phyloP scores from a whole-genome alignment of 257 asterid genomes.

The Nicotiana knightiana region DNA sequence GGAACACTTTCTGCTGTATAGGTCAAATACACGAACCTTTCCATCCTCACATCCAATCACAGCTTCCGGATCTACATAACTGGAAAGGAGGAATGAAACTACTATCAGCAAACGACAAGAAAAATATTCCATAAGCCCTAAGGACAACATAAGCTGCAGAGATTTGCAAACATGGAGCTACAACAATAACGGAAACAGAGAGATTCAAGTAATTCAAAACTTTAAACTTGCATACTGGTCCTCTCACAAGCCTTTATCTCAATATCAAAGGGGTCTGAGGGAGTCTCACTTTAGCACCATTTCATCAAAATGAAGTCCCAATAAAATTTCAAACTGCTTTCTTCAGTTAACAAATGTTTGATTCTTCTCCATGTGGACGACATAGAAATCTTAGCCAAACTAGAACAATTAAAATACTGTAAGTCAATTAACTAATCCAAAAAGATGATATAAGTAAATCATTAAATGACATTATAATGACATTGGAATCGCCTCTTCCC shows the following conservation, averaged over 20 bases:
- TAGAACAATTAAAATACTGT: not conserved
- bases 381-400: not conserved
- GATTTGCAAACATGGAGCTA: not conserved
- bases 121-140: not conserved
- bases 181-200: not conserved
- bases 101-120: not conserved
- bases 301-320: not conserved
- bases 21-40: constrained; percentile 80
- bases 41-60: constrained; percentile 95
- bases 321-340: not conserved
- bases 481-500: not conserved
- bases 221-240: not conserved
- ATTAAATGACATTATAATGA: not conserved
- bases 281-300: not conserved
- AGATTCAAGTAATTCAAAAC: not conserved
- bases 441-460: not conserved
- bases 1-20: constrained; percentile 87
- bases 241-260: not conserved
- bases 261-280: not conserved
- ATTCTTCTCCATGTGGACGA: not conserved
- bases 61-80: constrained; percentile 90
- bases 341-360: not conserved
- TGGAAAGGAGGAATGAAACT: constrained; percentile 23
- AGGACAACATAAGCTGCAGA: not conserved
- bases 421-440: not conserved